A percentile compares a stretch with the other conserved stretches of the same genome.
phyloP scores from a whole-genome alignment of 805 yeast genomes.

The Kuraishia hungarica region DNA sequence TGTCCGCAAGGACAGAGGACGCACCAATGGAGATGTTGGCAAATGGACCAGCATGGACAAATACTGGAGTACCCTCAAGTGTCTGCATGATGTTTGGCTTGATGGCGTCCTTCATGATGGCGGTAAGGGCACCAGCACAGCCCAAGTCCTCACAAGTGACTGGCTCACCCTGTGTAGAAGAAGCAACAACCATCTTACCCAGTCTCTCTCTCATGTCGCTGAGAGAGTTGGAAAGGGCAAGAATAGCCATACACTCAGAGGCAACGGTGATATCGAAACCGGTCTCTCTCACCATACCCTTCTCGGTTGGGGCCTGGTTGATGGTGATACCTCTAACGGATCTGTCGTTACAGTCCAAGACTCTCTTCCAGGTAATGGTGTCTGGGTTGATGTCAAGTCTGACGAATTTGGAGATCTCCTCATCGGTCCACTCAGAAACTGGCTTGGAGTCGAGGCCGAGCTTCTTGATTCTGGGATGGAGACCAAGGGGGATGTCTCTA shows the following conservation, averaged over 20 bases:
- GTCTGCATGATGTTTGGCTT: conserved; percentile 87
- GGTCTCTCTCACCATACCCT: conserved; percentile 60
- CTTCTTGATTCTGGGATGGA: conserved; percentile 59
- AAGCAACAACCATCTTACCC: conserved; percentile 69
- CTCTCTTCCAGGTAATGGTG: conserved; percentile 75
- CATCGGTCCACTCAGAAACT: conserved; percentile 65
- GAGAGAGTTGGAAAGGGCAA: conserved; percentile 65
- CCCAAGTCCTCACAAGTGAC: conserved; percentile 80
- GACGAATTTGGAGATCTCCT: conserved; percentile 57
- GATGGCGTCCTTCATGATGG: conserved; percentile 71
- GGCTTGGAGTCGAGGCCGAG: conserved; percentile 62
- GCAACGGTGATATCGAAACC: conserved; percentile 85
- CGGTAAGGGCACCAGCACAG: conserved; percentile 81
- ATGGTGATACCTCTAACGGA: conserved; percentile 70
- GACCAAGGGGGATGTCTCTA: conserved; percentile 58
- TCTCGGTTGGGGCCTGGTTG: conserved; percentile 78
- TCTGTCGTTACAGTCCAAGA: conserved; percentile 79
- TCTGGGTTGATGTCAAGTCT: conserved; percentile 73
- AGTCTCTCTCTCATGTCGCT: conserved; percentile 67
- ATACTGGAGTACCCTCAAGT: conserved; percentile 80
- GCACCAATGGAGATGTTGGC: conserved; percentile 88
- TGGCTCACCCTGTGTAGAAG: conserved; percentile 61
- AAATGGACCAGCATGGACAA: conserved; percentile 85
- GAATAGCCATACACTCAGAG: conserved; percentile 78
- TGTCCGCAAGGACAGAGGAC: conserved; percentile 74